phyloP scores from a whole-genome alignment of 2,329 filamentous ascomycete genomes.

The Colletotrichum sp. region DNA sequence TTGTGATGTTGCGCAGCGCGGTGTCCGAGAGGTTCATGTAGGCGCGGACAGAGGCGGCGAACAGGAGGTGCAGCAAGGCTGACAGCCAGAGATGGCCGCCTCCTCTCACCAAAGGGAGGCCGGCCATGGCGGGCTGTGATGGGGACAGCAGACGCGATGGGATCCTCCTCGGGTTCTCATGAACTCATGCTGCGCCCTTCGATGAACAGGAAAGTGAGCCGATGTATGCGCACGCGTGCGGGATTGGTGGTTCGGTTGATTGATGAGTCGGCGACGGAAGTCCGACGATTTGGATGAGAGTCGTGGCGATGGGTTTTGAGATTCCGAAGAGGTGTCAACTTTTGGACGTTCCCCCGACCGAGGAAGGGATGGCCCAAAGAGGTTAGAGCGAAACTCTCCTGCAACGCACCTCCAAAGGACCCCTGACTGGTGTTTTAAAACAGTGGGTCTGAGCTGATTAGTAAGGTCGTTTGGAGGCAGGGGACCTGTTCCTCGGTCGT shows the following conservation, averaged over 20 bases:
- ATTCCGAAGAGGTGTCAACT: slow-evolving; percentile 20
- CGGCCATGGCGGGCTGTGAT: slow-evolving; percentile 14
- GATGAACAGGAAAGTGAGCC: not conserved
- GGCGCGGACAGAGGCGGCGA: slow-evolving; percentile 29
- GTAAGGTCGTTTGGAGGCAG: not conserved
- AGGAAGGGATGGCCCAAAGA: not conserved
- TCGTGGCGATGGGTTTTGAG: not conserved
- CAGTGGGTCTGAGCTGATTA: not conserved
- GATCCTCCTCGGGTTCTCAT: not conserved
- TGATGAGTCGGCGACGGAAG: not conserved
- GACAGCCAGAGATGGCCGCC: slow-evolving; percentile 11
- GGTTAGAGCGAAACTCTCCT: slow-evolving; percentile 21
- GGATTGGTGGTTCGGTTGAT: not conserved
- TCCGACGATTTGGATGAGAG: not conserved
- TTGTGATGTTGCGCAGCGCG: slow-evolving; percentile 67
- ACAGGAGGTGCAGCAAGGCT: slow-evolving; percentile 22
- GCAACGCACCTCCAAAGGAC: not conserved
- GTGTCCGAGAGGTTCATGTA: slow-evolving; percentile 64
- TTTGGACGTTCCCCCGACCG: slow-evolving; percentile 4
- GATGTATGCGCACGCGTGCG: not conserved
- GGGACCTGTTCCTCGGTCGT: not conserved
- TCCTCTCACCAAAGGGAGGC: slow-evolving; percentile 16
- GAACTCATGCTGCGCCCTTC: slow-evolving; percentile 12
- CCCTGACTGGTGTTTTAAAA: slow-evolving; percentile 5
- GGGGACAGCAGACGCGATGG: not conserved